Evolutionary conservation across 768 basidiomycete species (phyloP), one percentile per base, ranked within the genome.

Genomic region (Kwoniella shandongensis): DNA sequence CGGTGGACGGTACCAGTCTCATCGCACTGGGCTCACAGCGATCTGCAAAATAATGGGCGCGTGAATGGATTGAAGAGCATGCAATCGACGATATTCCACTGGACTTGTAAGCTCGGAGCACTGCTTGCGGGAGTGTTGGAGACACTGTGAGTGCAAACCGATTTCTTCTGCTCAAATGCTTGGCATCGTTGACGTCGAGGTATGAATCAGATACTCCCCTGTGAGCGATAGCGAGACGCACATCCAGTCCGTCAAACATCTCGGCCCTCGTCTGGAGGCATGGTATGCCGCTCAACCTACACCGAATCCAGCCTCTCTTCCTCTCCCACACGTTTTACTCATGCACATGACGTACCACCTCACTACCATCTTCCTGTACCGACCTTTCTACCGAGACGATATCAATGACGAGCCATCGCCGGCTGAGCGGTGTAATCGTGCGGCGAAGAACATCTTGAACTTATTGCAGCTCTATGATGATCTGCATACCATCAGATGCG

Each of bases 261-360:
- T 62, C 11, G 41, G 49, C 13, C 44, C 27, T 12, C 38, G 54
- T 23, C 56, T 62, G 22, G 55, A 57, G 13, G 23, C 26, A 13
- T 62, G 61, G 61, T 54, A 58, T 32, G 25, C 32, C 10, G 32
- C 32, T 32, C 44, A 46, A 27, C 47, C 54, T n/a, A 55, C 51
- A 6, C 44, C 54, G 20, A 49, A 44, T 20, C 56, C 61, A 4
- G 42, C 39, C 44, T 23, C 46, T 6, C 52, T 45, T 5, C 55
- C 61, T 8, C 35, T 62, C 18, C 61, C 61, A 1, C 61, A 62
- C 30, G 40, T 54, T 17, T n/a, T 62, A 2, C 44, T 52, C 10
- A 51, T 62, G 8, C 61, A 62, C 46, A 48, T 52, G 39, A 52
- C 47, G 12, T 62, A 57, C 20, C 56, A 62, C 44, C 51, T 62